phyloP scores from a whole-genome alignment of 768 basidiomycete genomes.

The Galerina sulciceps region DNA sequence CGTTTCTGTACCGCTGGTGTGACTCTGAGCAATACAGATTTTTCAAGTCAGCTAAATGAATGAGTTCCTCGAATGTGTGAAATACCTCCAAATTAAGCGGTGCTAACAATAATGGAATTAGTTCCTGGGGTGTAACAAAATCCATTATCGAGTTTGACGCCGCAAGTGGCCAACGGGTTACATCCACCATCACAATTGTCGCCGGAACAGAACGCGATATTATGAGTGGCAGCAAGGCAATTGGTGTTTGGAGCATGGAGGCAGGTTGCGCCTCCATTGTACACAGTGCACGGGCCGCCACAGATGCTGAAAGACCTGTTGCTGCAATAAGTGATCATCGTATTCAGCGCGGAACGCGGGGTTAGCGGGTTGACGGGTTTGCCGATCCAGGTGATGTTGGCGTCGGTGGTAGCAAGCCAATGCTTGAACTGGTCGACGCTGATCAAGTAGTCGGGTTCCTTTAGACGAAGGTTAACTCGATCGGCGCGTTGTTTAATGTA shows the following conservation, averaged over 20 bases:
- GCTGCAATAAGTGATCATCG: constrained; percentile 33
- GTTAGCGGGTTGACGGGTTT: constrained; percentile 14
- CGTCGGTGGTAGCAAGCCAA: constrained; percentile 1
- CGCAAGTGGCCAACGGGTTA: constrained; percentile 25
- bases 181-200: constrained; percentile 28
- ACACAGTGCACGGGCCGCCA: constrained; percentile 34
- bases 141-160: constrained; percentile 22
- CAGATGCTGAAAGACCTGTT: constrained; percentile 24
- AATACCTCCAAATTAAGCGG: too few species aligned
- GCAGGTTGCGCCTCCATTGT: constrained; percentile 30
- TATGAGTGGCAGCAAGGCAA: constrained; percentile 33
- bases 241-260: constrained; percentile 30
- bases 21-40: too few species aligned
- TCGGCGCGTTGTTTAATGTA: too few species aligned
- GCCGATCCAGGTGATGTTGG: constrained; percentile 2
- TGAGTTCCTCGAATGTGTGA: too few species aligned
- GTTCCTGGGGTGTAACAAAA: constrained; percentile 37
- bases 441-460: background rate
- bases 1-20: too few species aligned
- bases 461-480: too few species aligned
- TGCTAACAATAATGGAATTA: constrained; percentile 22
- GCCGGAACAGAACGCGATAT: constrained; percentile 33
- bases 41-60: too few species aligned
- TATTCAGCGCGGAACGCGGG: constrained; percentile 20
- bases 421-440: background rate